Percentiles rank a stretch among this genome's conserved stretches.
Conservation (phyloP, 495 filamentous ascomycete species). For the Chaetomidium leptoderma region DNA sequence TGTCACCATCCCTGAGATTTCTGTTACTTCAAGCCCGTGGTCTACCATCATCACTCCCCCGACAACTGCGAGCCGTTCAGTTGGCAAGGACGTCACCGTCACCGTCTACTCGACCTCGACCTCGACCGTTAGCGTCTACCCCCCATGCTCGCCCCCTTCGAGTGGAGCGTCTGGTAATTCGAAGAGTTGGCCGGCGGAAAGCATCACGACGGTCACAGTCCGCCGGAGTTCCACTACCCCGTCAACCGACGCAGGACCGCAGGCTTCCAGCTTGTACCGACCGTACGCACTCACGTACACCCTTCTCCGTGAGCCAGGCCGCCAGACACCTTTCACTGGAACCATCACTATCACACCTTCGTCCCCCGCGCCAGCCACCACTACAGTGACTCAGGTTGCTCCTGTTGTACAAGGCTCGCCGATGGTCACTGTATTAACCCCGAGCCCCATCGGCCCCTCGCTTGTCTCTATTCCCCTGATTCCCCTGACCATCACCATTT, state of each 20-base stretch:
- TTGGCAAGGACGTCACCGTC: slow-evolving; percentile 15
- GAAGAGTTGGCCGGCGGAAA: neutral
- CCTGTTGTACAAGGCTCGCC: neutral
- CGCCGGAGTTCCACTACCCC: neutral
- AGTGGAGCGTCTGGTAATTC: neutral
- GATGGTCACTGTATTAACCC: neutral
- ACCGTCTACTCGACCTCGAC: slow-evolving; percentile 1
- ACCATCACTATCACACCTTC: slow-evolving; percentile 18
- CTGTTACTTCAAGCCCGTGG: slow-evolving; percentile 15
- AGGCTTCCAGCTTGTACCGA: neutral
- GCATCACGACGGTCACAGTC: neutral
- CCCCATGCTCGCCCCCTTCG: neutral
- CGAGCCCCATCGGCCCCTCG: neutral
- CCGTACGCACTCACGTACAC: slow-evolving; percentile 22
- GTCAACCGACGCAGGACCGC: neutral
- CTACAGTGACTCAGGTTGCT: too few species aligned
- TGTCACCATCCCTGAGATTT: slow-evolving; percentile 22
- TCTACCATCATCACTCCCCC: slow-evolving; percentile 17
- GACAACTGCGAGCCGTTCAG: neutral
- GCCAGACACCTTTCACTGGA: slow-evolving; percentile 9
- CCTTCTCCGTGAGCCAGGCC: slow-evolving; percentile 10
- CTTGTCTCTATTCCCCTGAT: neutral
- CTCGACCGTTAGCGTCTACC: neutral
- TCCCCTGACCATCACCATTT: neutral
- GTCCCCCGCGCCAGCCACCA: neutral